Percentiles rank a stretch among this genome's conserved stretches.
These are phyloP conservation scores for Lodderomyces parapsilosis DNA, from an alignment of 1,139 yeast genomes.

Conservation along the genomic window DNA sequence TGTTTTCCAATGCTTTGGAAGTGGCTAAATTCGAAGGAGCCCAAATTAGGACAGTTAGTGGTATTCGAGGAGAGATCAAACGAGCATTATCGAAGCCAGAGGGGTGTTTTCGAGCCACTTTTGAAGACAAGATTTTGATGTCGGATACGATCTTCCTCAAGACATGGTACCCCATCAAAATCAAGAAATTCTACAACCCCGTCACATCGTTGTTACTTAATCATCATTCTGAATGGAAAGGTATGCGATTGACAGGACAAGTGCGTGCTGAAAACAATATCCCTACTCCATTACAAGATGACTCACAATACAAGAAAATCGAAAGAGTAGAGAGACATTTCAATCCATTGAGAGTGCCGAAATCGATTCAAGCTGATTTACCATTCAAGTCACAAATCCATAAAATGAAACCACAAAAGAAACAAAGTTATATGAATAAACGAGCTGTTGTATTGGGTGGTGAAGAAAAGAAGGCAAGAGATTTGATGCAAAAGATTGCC, in stretches of 20 bases:
- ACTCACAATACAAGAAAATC: slow-evolving; percentile 70
- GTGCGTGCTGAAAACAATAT: slow-evolving; percentile 77
- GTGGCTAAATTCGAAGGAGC: slow-evolving; percentile 99
- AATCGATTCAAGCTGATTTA: slow-evolving; percentile 65
- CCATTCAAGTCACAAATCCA: slow-evolving; percentile 92
- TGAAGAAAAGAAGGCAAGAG: slow-evolving; percentile 91
- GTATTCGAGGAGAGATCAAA: slow-evolving; percentile 96
- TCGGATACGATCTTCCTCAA: slow-evolving; percentile 86
- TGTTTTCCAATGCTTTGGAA: slow-evolving; percentile 90
- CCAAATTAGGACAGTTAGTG: slow-evolving; percentile 91
- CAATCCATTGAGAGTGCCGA: slow-evolving; percentile 86
- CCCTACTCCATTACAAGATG: slow-evolving; percentile 66
- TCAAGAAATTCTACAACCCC: slow-evolving; percentile 91
- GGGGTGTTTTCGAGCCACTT: slow-evolving; percentile 97
- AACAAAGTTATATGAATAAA: slow-evolving; percentile 79
- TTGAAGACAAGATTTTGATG: slow-evolving; percentile 91
- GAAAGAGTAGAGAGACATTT: slow-evolving; percentile 87
- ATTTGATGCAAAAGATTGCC: slow-evolving; percentile 81
- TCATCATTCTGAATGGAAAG: slow-evolving; percentile 87
- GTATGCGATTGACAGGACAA: slow-evolving; percentile 93
- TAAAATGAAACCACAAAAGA: slow-evolving; percentile 84
- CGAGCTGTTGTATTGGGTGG: slow-evolving; percentile 93
- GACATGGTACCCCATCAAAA: slow-evolving; percentile 95
- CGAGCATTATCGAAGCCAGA: slow-evolving; percentile 92
- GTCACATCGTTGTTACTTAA: slow-evolving; percentile 81